A percentile compares a stretch with the other conserved stretches of the same genome.
Evolutionary conservation across 23 red algal genomes (phyloP).

Genomic region (Cyanidioschyzon merolae): DNA sequence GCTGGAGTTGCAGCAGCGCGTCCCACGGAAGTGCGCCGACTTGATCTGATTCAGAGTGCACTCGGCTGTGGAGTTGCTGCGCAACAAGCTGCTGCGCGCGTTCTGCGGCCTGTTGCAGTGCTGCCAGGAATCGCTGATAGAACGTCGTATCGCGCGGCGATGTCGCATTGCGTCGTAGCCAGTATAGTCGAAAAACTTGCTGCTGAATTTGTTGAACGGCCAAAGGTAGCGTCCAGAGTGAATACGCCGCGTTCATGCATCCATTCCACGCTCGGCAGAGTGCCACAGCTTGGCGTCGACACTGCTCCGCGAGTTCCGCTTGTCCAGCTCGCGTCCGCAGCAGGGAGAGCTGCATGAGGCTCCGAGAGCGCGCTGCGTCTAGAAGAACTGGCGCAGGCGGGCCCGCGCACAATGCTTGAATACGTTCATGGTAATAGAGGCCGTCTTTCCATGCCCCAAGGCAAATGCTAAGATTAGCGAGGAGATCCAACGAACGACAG

Average conservation of each 20-base stretch:
- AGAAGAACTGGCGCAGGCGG: background rate
- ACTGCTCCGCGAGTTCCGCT: background rate
- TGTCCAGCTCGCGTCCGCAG: background rate
- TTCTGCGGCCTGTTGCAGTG: background rate
- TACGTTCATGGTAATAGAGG: background rate
- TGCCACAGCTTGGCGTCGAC: background rate
- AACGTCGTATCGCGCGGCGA: background rate
- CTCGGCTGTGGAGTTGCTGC: background rate
- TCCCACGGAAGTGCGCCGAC: background rate
- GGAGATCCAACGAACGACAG: background rate
- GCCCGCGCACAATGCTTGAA: background rate
- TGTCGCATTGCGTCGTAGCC: background rate
- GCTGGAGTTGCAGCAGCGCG: background rate
- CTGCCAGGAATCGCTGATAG: background rate
- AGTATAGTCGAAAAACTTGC: background rate
- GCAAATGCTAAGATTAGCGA: background rate
- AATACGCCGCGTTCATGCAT: background rate
- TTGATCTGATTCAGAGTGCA: background rate
- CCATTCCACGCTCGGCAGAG: background rate
- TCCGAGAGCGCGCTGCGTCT: background rate
- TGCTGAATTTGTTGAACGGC: background rate
- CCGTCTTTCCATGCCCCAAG: background rate
- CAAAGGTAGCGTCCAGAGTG: background rate
- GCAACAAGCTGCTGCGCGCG: background rate
- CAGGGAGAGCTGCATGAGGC: background rate